phyloP scores from a whole-genome alignment of 441 rosid genomes.

The Manihot esculenta region DNA sequence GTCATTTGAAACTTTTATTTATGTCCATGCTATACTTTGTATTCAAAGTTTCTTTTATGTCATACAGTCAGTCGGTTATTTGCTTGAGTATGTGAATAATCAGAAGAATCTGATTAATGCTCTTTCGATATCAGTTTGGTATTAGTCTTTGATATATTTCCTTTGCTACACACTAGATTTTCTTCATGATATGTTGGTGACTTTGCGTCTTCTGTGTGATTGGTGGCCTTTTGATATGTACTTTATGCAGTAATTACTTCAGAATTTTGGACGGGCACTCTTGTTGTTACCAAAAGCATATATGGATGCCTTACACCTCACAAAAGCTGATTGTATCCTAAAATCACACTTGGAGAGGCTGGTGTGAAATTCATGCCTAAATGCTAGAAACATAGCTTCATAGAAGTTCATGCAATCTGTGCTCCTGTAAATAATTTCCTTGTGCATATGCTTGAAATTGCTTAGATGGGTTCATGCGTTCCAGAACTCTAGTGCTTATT shows the following conservation, averaged over 20 bases:
- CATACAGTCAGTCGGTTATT: neutral
- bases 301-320: neutral
- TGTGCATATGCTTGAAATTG: too few relatives aligned
- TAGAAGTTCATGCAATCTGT: too few relatives aligned
- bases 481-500: too few relatives aligned
- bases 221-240: neutral
- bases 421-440: too few relatives aligned
- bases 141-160: neutral
- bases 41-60: too few relatives aligned
- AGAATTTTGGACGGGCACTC: neutral
- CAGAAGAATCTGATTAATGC: neutral
- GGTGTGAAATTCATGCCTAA: neutral
- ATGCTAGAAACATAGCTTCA: neutral
- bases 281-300: too few relatives aligned
- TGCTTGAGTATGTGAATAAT: neutral
- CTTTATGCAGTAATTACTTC: neutral
- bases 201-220: neutral
- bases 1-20: too few relatives aligned
- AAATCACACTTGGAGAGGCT: neutral
- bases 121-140: neutral
- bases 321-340: neutral
- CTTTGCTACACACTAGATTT: neutral
- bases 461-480: too few relatives aligned
- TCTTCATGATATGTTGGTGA: neutral
- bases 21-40: too few relatives aligned